These are phyloP conservation scores for Psilocybe mexicana DNA, from an alignment of 1,284 basidiomycete species.

Conservation along the genomic window DNA sequence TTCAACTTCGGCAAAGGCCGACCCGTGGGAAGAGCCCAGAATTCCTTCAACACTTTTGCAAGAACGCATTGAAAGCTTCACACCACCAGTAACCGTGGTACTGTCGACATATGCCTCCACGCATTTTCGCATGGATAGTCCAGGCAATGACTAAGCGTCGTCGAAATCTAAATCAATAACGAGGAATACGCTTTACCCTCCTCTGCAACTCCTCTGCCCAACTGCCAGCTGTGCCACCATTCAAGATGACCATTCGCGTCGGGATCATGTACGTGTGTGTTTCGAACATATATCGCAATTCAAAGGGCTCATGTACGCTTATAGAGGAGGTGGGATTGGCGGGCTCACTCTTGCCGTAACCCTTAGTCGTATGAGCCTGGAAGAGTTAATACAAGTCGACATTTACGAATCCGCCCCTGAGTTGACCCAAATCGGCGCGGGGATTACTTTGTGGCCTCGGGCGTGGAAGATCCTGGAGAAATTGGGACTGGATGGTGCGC, in stretches of 20 bases:
- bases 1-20: no score
- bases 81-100: no score
- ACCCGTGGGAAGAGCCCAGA: no score
- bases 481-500: constrained; percentile 18
- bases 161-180: no score
- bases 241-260: constrained; percentile 8
- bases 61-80: no score
- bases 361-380: constrained; percentile 11
- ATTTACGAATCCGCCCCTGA: constrained; percentile 26
- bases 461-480: constrained; percentile 24
- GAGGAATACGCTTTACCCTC: no score
- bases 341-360: constrained; percentile 25
- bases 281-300: not conserved
- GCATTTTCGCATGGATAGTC: no score
- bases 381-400: constrained; percentile 22
- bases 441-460: constrained; percentile 27
- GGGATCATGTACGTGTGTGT: constrained; percentile 5
- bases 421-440: constrained; percentile 24
- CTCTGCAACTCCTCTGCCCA: no score
- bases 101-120: no score
- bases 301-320: not conserved
- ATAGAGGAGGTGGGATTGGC: constrained; percentile 27
- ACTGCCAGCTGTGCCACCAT: not conserved
- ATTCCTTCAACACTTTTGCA: no score
- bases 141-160: no score